Percentiles rank a stretch among this genome's conserved stretches.
phyloP scores from a whole-genome alignment of 2,329 filamentous ascomycete genomes.

The Sodiomyces alkalinus region DNA sequence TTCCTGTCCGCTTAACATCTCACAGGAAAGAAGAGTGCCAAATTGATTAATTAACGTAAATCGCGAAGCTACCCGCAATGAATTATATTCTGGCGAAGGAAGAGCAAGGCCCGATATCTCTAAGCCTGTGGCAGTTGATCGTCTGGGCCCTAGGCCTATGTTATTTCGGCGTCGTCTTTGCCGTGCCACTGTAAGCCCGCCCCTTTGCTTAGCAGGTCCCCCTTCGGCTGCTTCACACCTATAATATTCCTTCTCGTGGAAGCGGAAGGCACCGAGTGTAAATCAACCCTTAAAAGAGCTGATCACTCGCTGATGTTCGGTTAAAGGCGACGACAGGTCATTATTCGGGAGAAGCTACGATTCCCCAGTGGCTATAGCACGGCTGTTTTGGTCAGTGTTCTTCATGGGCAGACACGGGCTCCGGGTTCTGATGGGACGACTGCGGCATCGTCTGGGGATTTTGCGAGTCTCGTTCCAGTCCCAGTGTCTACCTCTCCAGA shows the following conservation, averaged over 20 bases:
- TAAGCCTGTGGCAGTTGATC: conserved; percentile 64
- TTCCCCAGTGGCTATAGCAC: conserved; percentile 95
- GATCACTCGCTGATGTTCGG: too few relatives aligned
- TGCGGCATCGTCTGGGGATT: conserved; percentile 20
- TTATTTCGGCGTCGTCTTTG: conserved; percentile 94
- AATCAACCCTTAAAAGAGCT: too few relatives aligned
- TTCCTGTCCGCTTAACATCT: too few relatives aligned
- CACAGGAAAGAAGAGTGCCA: neutral
- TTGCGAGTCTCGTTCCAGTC: conserved; percentile 25
- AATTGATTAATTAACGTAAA: neutral
- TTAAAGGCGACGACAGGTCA: conserved; percentile 74
- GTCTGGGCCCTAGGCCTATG: conserved; percentile 87
- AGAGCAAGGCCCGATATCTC: conserved; percentile 61
- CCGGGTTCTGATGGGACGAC: conserved; percentile 9
- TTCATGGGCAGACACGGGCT: conserved; percentile 48
- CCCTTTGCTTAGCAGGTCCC: neutral
- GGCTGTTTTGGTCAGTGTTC: conserved; percentile 70
- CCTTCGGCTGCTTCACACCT: neutral
- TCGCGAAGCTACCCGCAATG: conserved; percentile 63
- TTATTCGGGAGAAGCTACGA: conserved; percentile 79
- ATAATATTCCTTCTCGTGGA: too few relatives aligned
- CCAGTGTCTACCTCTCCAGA: too few relatives aligned
- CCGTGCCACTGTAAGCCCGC: conserved; percentile 55
- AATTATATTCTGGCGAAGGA: conserved; percentile 66
- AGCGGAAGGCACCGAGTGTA: too few relatives aligned